Evolutionary conservation across 108 stramenopile genomes (phyloP).

Genomic region (Stephanodiscus triporus): DNA sequence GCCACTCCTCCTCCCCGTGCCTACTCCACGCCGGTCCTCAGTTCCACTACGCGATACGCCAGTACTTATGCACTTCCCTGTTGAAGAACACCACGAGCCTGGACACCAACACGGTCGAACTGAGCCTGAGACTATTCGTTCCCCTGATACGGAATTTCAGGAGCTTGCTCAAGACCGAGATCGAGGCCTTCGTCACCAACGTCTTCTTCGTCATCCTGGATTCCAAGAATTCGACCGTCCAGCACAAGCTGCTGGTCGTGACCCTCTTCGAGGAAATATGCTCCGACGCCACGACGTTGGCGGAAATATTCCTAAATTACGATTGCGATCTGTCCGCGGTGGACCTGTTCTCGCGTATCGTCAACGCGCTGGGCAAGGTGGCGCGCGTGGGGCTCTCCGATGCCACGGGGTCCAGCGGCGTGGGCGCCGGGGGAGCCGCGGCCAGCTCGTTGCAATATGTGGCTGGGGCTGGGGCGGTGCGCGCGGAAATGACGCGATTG

Average conservation of each 20-base stretch:
- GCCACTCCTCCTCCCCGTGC: conserved; percentile 65
- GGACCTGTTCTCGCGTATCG: conserved; percentile 94
- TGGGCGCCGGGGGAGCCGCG: conserved; percentile 23
- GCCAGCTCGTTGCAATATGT: conserved; percentile 48
- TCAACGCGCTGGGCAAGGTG: conserved; percentile 88
- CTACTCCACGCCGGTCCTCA: conserved; percentile 73
- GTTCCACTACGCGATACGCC: conserved; percentile 90
- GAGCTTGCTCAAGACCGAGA: conserved; percentile 87
- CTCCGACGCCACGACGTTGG: conserved; percentile 82
- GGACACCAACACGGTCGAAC: conserved; percentile 84
- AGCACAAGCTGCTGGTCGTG: conserved; percentile 94
- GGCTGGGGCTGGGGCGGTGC: conserved; percentile 59
- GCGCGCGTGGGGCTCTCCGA: conserved; percentile 70
- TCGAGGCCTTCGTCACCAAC: conserved; percentile 98
- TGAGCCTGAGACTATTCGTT: conserved; percentile 94
- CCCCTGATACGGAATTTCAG: conserved; percentile 91
- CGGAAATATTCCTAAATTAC: conserved; percentile 98
- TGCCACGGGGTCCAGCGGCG: conserved; percentile 33
- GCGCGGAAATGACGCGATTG: conserved; percentile 67
- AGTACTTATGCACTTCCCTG: conserved; percentile 91
- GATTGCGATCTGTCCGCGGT: conserved; percentile 96
- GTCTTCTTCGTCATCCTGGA: conserved; percentile 98
- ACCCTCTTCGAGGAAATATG: conserved; percentile 92
- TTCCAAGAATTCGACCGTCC: conserved; percentile 88
- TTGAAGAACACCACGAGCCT: conserved; percentile 94